Evolutionary conservation across 2,329 filamentous ascomycete species (phyloP).

Genomic region (Rachicladosporium sp.): DNA sequence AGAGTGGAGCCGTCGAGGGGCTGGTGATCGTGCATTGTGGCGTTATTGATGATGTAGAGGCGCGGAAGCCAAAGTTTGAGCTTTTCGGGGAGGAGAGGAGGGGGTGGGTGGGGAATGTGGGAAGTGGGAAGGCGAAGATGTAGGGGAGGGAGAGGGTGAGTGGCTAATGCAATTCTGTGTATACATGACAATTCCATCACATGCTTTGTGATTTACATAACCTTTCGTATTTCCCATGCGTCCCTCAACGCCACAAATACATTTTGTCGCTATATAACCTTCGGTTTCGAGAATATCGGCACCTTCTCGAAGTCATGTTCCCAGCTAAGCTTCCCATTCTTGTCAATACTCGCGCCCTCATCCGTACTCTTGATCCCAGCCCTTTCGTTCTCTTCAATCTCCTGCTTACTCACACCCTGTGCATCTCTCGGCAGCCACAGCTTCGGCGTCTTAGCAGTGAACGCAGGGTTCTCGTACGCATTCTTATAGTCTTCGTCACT

Average conservation of each 20-base stretch:
- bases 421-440: conserved; percentile 35
- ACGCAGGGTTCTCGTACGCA: conserved; percentile 33
- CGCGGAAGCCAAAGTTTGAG: conserved; percentile 5
- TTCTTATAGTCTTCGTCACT: conserved; percentile 21
- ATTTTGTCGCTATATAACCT: neutral
- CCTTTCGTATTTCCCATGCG: no score
- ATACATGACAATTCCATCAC: no score
- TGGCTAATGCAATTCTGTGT: no score
- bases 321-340: conserved; percentile 34
- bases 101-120: conserved; percentile 2
- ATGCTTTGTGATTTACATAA: no score
- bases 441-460: conserved; percentile 31
- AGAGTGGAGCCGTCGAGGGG: conserved; percentile 1
- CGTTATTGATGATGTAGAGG: neutral
- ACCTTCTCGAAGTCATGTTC: conserved; percentile 30
- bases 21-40: conserved; percentile 1
- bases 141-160: neutral
- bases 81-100: conserved; percentile 5
- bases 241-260: no score
- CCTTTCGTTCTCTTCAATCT: conserved; percentile 29
- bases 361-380: conserved; percentile 32
- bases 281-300: conserved; percentile 27
- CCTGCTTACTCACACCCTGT: conserved; percentile 30
- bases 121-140: conserved; percentile 1
- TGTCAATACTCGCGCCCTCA: conserved; percentile 32